phyloP scores from a whole-genome alignment of 2,329 filamentous ascomycete species.

The Biscogniauxia marginata region DNA sequence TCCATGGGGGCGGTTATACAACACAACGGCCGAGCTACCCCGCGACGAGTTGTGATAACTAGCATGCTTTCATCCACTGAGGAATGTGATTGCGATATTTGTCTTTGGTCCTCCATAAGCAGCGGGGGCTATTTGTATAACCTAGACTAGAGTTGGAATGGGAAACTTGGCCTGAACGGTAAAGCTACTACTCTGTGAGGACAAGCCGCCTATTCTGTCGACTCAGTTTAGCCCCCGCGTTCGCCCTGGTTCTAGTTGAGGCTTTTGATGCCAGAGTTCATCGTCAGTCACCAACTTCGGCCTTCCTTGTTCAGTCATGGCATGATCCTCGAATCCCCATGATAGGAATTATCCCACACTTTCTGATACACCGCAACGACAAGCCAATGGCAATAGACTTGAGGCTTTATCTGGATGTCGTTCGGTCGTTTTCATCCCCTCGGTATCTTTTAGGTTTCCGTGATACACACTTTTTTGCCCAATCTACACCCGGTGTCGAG shows the following conservation, averaged over 20 bases:
- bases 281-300: background rate
- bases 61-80: background rate
- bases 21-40: background rate
- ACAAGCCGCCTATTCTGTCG: background rate
- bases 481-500: background rate
- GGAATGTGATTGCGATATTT: background rate
- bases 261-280: background rate
- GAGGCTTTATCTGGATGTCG: background rate
- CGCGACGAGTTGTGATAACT: background rate
- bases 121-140: background rate
- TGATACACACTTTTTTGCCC: background rate
- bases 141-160: background rate
- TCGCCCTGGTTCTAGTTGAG: background rate
- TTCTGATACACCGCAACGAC: background rate
- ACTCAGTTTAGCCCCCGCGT: background rate
- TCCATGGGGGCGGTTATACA: background rate
- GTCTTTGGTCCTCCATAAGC: background rate
- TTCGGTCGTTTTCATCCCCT: background rate
- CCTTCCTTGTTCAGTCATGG: background rate
- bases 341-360: background rate
- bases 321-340: background rate
- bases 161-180: background rate
- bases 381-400: background rate
- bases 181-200: background rate
- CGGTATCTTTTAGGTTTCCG: background rate